Evolutionary conservation across 73 alveolate species (phyloP), one percentile per base, ranked within the genome.

Genomic region (Diophrys sp.): DNA sequence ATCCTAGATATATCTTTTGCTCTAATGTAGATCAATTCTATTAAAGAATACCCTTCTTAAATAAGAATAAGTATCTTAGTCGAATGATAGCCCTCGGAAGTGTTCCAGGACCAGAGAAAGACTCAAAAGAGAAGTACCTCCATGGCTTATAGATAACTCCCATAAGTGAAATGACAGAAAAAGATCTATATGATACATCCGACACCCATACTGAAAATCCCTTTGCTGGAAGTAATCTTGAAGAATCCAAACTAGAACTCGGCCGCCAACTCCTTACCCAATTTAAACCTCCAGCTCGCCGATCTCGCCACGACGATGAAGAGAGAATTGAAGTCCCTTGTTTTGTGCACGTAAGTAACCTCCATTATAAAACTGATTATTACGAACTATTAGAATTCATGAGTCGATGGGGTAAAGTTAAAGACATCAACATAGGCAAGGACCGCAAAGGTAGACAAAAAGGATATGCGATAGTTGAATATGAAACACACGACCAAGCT

Each of bases 401-500:
- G 33, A 24, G 28, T 31, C 62, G 70, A 69, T 87, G 56, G 56
- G 94, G 94, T 32, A 70, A 87, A 70, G 70, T 81, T 55, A 25
- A 25, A 24, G 29, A 33, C 27, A 23, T 87, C 31, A 71, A 81
- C 23, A 44, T 81, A 55, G 62, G 31, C 29, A 89, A 87, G 44
- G 34, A 87, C 73, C 74, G 80, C 28, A 83, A 82, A 1, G 68
- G 74, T 23, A 27, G 78, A 29, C 53, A 44, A 25, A 80, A 62
- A 57, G 90, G 88, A 8, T 87, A 56, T 66, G 90, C 85, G 23
- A 67, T 87, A 31, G 77, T 79, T 24, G 77, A 79, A 54, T 87
- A 23, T 56, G 80, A 67, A 24, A 33, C 14, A 14, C 32, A 29
- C 23, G 84, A 80, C 25, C 18, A 78, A 18, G 90, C 94, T 0